These are phyloP conservation scores for Ceratocystis papillata DNA, from an alignment of 2,329 filamentous ascomycete species.

Conservation along the genomic window DNA sequence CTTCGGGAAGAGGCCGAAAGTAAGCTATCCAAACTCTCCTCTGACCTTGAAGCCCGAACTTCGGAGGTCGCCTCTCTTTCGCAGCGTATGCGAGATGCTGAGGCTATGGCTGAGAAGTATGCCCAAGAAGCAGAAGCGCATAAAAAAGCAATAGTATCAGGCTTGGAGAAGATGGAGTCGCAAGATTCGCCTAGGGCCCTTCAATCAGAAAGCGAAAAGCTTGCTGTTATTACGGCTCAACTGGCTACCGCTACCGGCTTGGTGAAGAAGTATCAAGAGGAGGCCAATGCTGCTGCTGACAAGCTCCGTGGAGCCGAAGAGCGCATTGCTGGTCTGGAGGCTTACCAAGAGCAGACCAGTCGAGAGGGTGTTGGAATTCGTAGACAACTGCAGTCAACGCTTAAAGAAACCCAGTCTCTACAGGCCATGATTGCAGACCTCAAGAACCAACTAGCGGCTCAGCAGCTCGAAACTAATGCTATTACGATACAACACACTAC, in stretches of 20 bases:
- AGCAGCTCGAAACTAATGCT: slow-evolving; percentile 89
- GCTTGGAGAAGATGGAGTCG: slow-evolving; percentile 61
- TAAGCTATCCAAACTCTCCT: slow-evolving; percentile 63
- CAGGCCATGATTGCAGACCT: slow-evolving; percentile 72
- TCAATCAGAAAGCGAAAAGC: slow-evolving; percentile 51
- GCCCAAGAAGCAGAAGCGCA: slow-evolving; percentile 80
- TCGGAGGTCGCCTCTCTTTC: slow-evolving; percentile 65
- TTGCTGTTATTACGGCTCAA: slow-evolving; percentile 66
- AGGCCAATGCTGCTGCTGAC: slow-evolving; percentile 76
- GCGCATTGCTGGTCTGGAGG: slow-evolving; percentile 88
- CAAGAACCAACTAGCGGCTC: slow-evolving; percentile 68
- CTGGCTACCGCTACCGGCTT: slow-evolving; percentile 65
- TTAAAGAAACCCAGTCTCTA: slow-evolving; percentile 74
- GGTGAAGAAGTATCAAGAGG: slow-evolving; percentile 78
- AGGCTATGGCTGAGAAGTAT: slow-evolving; percentile 79
- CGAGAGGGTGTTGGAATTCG: slow-evolving; percentile 82
- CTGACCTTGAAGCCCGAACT: slow-evolving; percentile 71
- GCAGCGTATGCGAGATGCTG: slow-evolving; percentile 68
- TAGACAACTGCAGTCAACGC: slow-evolving; percentile 73
- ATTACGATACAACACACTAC: slow-evolving; percentile 85
- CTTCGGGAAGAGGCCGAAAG: slow-evolving; percentile 63
- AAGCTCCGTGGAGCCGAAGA: slow-evolving; percentile 89
- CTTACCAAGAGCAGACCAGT: slow-evolving; percentile 94
- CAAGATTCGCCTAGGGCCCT: slow-evolving; percentile 40
- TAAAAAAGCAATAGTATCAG: slow-evolving; percentile 67